These are phyloP conservation scores for Talaromyces rugulosus DNA, from an alignment of 2,329 filamentous ascomycete genomes.

Conservation along the genomic window DNA sequence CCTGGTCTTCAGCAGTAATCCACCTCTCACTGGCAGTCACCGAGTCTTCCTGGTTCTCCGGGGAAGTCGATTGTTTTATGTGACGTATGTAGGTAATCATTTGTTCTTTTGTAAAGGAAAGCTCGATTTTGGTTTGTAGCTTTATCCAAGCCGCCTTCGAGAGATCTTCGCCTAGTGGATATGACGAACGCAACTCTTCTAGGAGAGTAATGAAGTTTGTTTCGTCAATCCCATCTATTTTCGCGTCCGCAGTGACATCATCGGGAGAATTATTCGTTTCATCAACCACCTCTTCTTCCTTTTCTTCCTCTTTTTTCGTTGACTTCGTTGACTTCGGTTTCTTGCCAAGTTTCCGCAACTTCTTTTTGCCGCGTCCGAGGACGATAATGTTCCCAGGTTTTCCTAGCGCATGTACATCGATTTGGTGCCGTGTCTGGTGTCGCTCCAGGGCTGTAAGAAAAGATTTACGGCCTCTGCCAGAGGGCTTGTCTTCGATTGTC, in stretches of 20 bases:
- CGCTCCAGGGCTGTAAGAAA: not conserved
- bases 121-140: slow-evolving; percentile 24
- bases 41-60: not conserved
- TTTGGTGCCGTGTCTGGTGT: slow-evolving; percentile 15
- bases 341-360: slow-evolving; percentile 5
- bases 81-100: slow-evolving; percentile 26
- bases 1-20: not conserved
- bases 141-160: slow-evolving; percentile 24
- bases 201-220: slow-evolving; percentile 22
- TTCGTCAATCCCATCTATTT: slow-evolving; percentile 9
- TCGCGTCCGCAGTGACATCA: slow-evolving; percentile 16
- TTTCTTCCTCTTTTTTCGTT: not conserved
- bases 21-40: not conserved
- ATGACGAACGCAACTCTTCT: slow-evolving; percentile 21
- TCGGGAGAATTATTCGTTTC: slow-evolving; percentile 5
- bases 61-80: not conserved
- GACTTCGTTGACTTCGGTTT: not conserved
- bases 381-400: slow-evolving; percentile 35
- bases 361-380: slow-evolving; percentile 21
- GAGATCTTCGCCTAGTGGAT: slow-evolving; percentile 24
- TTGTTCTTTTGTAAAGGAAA: slow-evolving; percentile 33
- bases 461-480: not conserved
- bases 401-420: slow-evolving; percentile 32
- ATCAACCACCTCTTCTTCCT: not conserved
- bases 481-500: not conserved